Base-by-base conservation (phyloP, 2,329 filamentous ascomycete species). In the Exophiala viscosa region DNA sequence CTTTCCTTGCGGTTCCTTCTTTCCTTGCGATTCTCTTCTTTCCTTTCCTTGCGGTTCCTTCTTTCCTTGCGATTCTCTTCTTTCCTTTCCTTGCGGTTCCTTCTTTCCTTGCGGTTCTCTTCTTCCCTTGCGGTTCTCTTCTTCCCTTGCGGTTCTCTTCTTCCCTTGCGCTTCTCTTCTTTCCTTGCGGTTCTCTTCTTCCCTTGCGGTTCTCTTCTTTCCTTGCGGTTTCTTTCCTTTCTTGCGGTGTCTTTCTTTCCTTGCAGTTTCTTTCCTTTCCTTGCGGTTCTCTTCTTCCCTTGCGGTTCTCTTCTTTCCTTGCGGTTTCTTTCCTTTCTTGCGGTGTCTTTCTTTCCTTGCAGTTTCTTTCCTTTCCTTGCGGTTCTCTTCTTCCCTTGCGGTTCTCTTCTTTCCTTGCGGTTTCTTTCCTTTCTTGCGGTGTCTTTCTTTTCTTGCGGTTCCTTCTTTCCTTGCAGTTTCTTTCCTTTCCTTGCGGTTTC, bases 31-130 rank as follows among this genome's bases (percentile, higher is more conserved):
- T 14, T 97, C 92, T 47, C 97, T 82, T 1, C 87, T 74, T 68
- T 99, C 97, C 66, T 99, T 93, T 52, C 93, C 88, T 36, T 43
- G 14, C 20, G 8, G n/a, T 42, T 14, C 36, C 33, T n/a, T 8
- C 9, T 14, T 38, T 13, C 20, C 33, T 35, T 23, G 2, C 17
- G n/a, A 91, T 14, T 97, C 92, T 46, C 97, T 82, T 1, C 87
- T 74, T 68, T 97, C 97, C 66, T 97, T 93, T 53, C 93, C 88
- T 38, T 14, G n/a, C 11, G 20, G 13, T 43, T 31, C 23, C 4
- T 42, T 34, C 33, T 36, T 41, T 49, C 44, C 10, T 11, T 18
- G 23, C n/a, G 5, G 14, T 17, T 41, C 28, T 5, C 36, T 41
- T 49, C 36, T 34, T 31, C 31, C 7, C 32, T 23, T 38, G 5